Evolutionary conservation across 148 eudicot genomes (phyloP), one percentile per base, ranked within the genome.

Genomic region (Dianthus caryophyllus): DNA sequence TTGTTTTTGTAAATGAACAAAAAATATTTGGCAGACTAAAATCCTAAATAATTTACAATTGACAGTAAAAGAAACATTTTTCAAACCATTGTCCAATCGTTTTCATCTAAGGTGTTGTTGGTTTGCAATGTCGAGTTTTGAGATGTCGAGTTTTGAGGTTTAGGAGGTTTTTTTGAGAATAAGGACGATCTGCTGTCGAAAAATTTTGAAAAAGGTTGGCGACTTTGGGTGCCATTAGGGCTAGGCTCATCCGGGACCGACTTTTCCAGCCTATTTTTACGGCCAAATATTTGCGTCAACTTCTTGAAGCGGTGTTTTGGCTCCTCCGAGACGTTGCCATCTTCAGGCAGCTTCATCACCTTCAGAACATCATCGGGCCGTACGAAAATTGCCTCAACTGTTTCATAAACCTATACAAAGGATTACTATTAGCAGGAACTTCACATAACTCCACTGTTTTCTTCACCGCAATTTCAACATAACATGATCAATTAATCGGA

Each of bases 121-220:
- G 81, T 83, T 30, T 79, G 82, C n/a, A n/a, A n/a, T n/a, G n/a
- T n/a, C n/a, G n/a, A n/a, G 62, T 65, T 27, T 13, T 78, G 69
- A n/a, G 51, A 58, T 17, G 58, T 56, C 51, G 79, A 71, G 54
- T 31, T 43, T 61, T 82, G 83, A 12, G 83, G 93, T 64, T 88
- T 84, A 2, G 96, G 97, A 55, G 97, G 97, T 75, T 83, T 87
- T 84, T 79, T 87, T 51, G 84, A 85, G 80, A 91, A 87, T 59
- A 85, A 55, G 16, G 89, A 80, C 5, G 92, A 71, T 56, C 27
- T 79, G 16, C 24, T 68, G 29, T 75, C 79, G 22, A 79, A 71
- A 63, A 79, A 79, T 36, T 71, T 75, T 12, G 76, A 75, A 60
- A 82, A 80, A 33, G 84, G 55, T 52, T 85, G 83, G 41, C 82